These are phyloP conservation scores for Globisporangium lucens DNA, from an alignment of 352 stramenopile species.

Conservation along the genomic window DNA sequence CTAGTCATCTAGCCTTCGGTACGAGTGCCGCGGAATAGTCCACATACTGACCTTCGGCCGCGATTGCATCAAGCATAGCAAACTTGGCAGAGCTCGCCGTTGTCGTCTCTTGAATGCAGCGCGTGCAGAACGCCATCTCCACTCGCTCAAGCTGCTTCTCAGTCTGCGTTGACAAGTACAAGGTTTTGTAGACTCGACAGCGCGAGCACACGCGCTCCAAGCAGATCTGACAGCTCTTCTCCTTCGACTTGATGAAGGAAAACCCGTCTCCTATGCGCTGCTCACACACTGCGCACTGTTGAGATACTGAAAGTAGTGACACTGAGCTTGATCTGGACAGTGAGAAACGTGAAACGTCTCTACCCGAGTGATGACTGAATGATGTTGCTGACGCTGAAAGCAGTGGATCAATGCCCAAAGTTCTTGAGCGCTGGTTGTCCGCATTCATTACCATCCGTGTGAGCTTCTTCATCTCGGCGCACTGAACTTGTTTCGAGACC, in stretches of 20 bases:
- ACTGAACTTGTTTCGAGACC: slow-evolving; percentile 1
- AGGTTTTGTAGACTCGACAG: slow-evolving; percentile 21
- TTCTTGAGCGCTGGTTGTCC: too few relatives aligned
- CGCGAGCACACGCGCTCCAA: slow-evolving; percentile 21
- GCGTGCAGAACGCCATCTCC: slow-evolving; percentile 27
- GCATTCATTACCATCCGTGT: not conserved
- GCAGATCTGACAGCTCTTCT: slow-evolving; percentile 5
- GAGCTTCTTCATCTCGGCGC: not conserved
- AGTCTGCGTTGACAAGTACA: slow-evolving; percentile 18
- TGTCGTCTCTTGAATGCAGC: slow-evolving; percentile 22
- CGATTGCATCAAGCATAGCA: not conserved
- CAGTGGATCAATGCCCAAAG: too few relatives aligned
- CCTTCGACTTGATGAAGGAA: not conserved
- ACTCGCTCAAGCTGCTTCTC: slow-evolving; percentile 22
- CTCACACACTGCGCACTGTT: not conserved
- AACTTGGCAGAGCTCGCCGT: slow-evolving; percentile 11
- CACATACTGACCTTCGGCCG: not conserved
- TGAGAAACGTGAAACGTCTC: too few relatives aligned
- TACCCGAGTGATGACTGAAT: too few relatives aligned
- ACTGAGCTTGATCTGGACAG: too few relatives aligned
- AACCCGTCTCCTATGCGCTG: not conserved
- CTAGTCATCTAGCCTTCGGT: too few relatives aligned
- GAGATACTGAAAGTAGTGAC: too few relatives aligned
- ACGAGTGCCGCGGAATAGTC: not conserved
- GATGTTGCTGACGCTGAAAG: too few relatives aligned